A percentile compares a stretch with the other conserved stretches of the same genome.
phyloP scores from a whole-genome alignment of 2,329 filamentous ascomycete genomes.

The Colletotrichum echinochloae region DNA sequence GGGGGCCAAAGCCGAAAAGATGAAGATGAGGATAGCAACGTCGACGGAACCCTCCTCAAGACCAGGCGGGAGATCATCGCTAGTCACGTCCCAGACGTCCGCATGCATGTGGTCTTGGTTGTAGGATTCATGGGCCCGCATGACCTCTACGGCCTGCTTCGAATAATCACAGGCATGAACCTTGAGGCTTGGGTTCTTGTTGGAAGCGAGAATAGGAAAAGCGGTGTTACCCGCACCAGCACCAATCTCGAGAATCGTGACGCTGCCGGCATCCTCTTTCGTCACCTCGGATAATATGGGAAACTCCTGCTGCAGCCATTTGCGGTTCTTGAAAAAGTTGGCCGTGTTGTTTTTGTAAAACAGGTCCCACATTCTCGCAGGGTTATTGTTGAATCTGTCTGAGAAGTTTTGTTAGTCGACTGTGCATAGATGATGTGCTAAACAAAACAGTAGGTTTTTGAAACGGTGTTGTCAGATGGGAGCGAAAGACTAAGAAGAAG shows the following conservation, averaged over 20 bases:
- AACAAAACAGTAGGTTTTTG: slow-evolving; percentile 29
- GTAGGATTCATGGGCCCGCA: slow-evolving; percentile 84
- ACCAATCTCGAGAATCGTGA: slow-evolving; percentile 87
- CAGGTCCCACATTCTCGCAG: slow-evolving; percentile 96
- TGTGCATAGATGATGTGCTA: slow-evolving; percentile 33
- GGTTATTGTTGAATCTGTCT: slow-evolving; percentile 88
- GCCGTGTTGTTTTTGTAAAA: slow-evolving; percentile 98
- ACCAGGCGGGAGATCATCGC: slow-evolving; percentile 78
- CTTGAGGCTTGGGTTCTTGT: slow-evolving; percentile 83
- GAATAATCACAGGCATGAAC: slow-evolving; percentile 97
- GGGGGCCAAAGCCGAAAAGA: slow-evolving; percentile 92
- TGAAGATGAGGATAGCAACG: slow-evolving; percentile 94
- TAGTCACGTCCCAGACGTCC: slow-evolving; percentile 93
- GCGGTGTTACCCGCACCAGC: slow-evolving; percentile 97
- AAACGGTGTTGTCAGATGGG: slow-evolving; percentile 71
- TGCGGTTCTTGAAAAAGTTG: slow-evolving; percentile 99
- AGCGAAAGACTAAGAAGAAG: slow-evolving; percentile 75
- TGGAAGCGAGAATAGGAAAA: slow-evolving; percentile 87
- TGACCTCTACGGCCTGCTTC: slow-evolving; percentile 93
- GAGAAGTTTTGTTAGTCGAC: slow-evolving; percentile 54
- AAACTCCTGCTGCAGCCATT: slow-evolving; percentile 97
- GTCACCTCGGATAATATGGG: slow-evolving; percentile 86
- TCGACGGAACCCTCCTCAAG: slow-evolving; percentile 85
- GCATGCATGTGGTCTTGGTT: slow-evolving; percentile 79
- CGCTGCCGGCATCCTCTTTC: slow-evolving; percentile 73